Base-by-base conservation (phyloP, 306 rosid genomes). In the Castanospermum australe region DNA sequence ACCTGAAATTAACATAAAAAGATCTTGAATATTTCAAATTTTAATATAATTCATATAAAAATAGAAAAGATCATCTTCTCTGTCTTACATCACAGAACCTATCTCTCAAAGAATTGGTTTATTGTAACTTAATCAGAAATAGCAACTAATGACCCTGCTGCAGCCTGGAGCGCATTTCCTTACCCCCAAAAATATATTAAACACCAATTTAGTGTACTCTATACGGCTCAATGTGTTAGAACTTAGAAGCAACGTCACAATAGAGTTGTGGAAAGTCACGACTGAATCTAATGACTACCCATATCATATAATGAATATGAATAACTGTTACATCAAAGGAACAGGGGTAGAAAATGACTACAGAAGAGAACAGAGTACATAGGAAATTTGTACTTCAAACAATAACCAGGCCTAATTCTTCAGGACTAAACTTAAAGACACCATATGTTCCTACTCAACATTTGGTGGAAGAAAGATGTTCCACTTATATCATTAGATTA, bases 1-100 rank as follows among this genome's bases (percentile, higher is more conserved):
- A 95, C 99, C 99, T 95, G 92, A 85, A 90, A 86, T 52, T 62
- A 54, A 75, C 65, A 78, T 38, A 70, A 63, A 68, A 55, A 59
- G 21, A 6, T 21, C 25, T 44, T 0, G 3, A 15, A 10, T 56
- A 67, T 4, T 70, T 38, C 48, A 4, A 33, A 6, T 30, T 42
- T 52, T 15, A 28, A 69, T 48, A 24, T 41, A 42, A 44, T 44
- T 71, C 42, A 12, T 51, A 35, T 17, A 6, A 30, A 35, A 2
- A 4, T 2, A 41, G 41, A 80, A 71, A 71, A 22, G 1, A 61
- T 39, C 47, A 21, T 7, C 5, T 8, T 52, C 66, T 18, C 17
- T 42, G 14, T 14, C 41, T 22, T 42, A 30, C 76, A 68, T 24
- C 41, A 36, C 73, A 52, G 63, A 60, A 52, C 4, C 54, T 18